Percentiles rank a stretch among this genome's conserved stretches.
Conservation (phyloP, 257 asterid genomes). For the Fraxinus anomala region DNA sequence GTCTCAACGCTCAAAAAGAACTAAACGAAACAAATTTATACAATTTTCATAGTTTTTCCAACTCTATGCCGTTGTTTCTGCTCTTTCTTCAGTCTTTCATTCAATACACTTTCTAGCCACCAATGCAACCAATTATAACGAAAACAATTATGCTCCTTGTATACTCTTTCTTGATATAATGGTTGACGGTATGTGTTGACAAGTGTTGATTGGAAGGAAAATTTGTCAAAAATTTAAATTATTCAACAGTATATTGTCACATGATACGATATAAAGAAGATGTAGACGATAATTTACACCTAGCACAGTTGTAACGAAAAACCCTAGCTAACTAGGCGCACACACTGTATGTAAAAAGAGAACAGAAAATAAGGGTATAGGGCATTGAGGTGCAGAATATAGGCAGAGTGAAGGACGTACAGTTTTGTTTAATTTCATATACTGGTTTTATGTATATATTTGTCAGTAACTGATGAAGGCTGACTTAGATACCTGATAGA, state of each 20-base stretch:
- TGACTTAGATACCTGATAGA: constrained; percentile 45
- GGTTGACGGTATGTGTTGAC: too few relatives aligned
- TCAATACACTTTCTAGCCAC: constrained; percentile 38
- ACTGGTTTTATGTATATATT: neutral
- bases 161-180: too few relatives aligned
- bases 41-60: neutral
- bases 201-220: too few relatives aligned
- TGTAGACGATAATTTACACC: too few relatives aligned
- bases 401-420: neutral
- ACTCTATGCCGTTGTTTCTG: neutral
- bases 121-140: too few relatives aligned
- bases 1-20: constrained; percentile 24
- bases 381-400: neutral
- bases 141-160: too few relatives aligned
- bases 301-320: too few relatives aligned
- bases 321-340: too few relatives aligned
- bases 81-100: constrained; percentile 29
- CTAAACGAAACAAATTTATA: constrained; percentile 8
- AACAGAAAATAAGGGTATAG: constrained; percentile 1
- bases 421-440: neutral
- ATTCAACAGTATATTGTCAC: too few relatives aligned
- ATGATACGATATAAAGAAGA: too few relatives aligned
- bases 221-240: too few relatives aligned
- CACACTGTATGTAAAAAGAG: neutral
- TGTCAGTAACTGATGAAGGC: constrained; percentile 33